Evolutionary conservation across 2,329 filamentous ascomycete species (phyloP).

Genomic region (Cadophora sp.): DNA sequence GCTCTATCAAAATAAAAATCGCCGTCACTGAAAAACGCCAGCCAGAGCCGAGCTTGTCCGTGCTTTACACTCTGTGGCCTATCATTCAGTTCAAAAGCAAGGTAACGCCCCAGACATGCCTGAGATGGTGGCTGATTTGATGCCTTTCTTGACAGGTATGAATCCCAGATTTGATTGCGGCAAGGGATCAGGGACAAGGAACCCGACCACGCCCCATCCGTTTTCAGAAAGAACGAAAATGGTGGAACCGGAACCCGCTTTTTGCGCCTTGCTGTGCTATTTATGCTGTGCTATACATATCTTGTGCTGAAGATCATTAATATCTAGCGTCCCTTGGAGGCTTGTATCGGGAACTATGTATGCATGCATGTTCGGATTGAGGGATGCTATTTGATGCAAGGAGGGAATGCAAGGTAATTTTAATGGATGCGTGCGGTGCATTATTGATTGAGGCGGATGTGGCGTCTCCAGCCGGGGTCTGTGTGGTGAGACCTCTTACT

Average conservation of each 20-base stretch:
- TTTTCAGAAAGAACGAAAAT: not conserved
- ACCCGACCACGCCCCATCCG: not conserved
- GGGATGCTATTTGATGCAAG: not conserved
- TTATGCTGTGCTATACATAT: conserved; percentile 5
- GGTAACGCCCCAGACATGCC: conserved; percentile 21
- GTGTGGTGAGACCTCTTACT: not conserved
- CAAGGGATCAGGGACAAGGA: not conserved
- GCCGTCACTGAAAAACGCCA: not conserved
- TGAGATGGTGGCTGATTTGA: conserved; percentile 20
- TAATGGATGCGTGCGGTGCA: not conserved
- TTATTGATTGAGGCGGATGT: conserved; percentile 7
- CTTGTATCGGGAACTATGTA: not conserved
- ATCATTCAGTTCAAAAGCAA: conserved; percentile 6
- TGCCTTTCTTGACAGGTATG: conserved; percentile 15
- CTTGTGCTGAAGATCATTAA: not conserved
- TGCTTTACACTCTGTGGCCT: conserved; percentile 12
- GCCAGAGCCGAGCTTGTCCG: conserved; percentile 18
- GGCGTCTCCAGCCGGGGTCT: not conserved
- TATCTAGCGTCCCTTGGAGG: not conserved
- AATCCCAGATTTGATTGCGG: not conserved
- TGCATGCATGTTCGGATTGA: not conserved
- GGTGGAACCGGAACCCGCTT: not conserved
- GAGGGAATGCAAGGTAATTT: not conserved
- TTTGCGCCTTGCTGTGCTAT: not conserved
- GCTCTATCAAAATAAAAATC: not conserved